Evolutionary conservation across 129 eudicot genomes (phyloP), one percentile per base, ranked within the genome.

Genomic region (Lonicera japonica): DNA sequence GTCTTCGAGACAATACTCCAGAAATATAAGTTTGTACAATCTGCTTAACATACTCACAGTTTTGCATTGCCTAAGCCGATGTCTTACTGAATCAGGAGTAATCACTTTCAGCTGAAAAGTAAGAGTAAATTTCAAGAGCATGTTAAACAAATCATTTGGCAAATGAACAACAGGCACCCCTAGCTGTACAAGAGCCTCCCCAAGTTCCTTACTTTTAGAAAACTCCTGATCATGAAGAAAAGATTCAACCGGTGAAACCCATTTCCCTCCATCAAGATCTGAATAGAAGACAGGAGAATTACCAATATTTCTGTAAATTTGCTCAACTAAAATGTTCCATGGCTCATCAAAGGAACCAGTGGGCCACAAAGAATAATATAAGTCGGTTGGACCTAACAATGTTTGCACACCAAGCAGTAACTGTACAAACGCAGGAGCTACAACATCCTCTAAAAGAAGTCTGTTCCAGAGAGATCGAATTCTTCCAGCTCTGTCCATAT

Each of bases 1-100:
- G 72, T 94, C 99, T 69, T 94, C 99, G 23, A 94, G 96, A 78
- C 96, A 94, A 85, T 94, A 94, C 65, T 88, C 99, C 88, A 94
- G 75, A 78, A 94, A 77, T 54, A 85, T 74, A 65, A 94, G 75
- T 70, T 81, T 94, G 48, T 69, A 63, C 54, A 77, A 68, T 71
- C 95, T 85, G 73, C 71, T 73, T 65, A 88, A 53, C 63, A 54
- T 57, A 73, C 65, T 61, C 15, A 69, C 54, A 73, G 60, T 52
- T 40, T 60, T 71, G 57, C 74, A 75, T 56, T 65, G 68, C 64
- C 95, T 82, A 65, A 88, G 59, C 70, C 70, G 75, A 17, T 68
- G 80, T 20, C 99, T 72, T 51, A 94, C 89, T 17, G 92, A 69
- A 78, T 83, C 96, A 70, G 96, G 96, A 73, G 99, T 88, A 55